Conservation (phyloP, 352 stramenopile genomes). For the Phytophthora pini region DNA sequence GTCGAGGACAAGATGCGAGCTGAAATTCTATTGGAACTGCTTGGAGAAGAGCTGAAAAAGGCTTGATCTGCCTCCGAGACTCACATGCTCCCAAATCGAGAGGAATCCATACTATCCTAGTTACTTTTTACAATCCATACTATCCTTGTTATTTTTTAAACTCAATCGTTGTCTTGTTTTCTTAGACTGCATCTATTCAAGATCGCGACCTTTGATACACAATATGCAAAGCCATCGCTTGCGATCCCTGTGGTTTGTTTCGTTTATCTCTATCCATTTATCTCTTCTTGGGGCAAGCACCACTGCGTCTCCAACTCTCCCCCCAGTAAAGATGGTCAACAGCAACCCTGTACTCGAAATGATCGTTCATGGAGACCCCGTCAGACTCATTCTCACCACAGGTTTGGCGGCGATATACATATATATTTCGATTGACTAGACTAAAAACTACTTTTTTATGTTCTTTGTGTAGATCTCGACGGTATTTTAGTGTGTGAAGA, state of each 20-base stretch:
- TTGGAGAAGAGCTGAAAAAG: too few relatives aligned
- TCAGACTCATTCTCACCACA: constrained; percentile 30
- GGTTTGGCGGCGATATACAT: constrained; percentile 5
- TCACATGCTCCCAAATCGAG: too few relatives aligned
- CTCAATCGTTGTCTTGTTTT: too few relatives aligned
- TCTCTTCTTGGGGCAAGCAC: neutral
- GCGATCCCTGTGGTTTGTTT: neutral
- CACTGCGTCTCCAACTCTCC: neutral
- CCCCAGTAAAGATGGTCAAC: constrained; percentile 31
- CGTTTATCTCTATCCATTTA: neutral
- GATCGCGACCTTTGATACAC: constrained; percentile 17
- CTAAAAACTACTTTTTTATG: neutral
- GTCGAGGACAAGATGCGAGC: too few relatives aligned
- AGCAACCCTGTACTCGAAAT: constrained; percentile 32
- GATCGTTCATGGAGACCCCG: constrained; percentile 12
- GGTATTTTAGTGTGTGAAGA: constrained; percentile 34
- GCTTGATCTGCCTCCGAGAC: too few relatives aligned
- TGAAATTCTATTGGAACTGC: too few relatives aligned
- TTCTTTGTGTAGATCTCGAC: constrained; percentile 26
- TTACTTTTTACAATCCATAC: too few relatives aligned
- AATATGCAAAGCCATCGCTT: constrained; percentile 7
- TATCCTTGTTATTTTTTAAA: too few relatives aligned
- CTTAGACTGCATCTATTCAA: constrained; percentile 4
- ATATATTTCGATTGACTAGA: neutral
- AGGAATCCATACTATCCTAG: too few relatives aligned